Conservation (phyloP, 2,329 filamentous ascomycete genomes). For the Talaromyces rugulosus region DNA sequence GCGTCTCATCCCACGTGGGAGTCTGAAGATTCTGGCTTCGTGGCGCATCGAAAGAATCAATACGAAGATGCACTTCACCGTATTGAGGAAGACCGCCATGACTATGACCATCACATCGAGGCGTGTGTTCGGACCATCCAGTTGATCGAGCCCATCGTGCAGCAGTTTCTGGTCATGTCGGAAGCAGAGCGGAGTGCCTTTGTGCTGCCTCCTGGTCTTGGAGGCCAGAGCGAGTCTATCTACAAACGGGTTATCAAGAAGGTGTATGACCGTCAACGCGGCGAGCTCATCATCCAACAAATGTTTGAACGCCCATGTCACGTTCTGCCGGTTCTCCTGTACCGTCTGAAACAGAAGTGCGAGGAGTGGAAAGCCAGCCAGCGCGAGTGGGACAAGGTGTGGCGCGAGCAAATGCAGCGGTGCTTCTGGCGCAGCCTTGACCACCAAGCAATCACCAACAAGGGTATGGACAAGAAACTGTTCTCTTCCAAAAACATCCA, state of each 20-base stretch:
- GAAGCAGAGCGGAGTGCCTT: slow-evolving; percentile 69
- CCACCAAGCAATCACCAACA: slow-evolving; percentile 89
- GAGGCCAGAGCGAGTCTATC: slow-evolving; percentile 91
- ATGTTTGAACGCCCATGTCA: slow-evolving; percentile 80
- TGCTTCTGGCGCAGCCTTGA: slow-evolving; percentile 96
- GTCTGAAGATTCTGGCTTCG: slow-evolving; percentile 95
- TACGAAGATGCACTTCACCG: slow-evolving; percentile 92
- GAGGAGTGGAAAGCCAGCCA: slow-evolving; percentile 97
- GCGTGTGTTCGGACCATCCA: slow-evolving; percentile 93
- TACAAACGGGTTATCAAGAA: slow-evolving; percentile 98
- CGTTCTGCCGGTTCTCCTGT: slow-evolving; percentile 83
- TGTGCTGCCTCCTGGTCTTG: slow-evolving; percentile 75
- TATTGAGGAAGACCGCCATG: slow-evolving; percentile 96
- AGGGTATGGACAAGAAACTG: slow-evolving; percentile 83
- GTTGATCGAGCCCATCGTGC: slow-evolving; percentile 87
- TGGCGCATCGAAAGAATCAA: slow-evolving; percentile 93
- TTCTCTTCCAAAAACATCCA: slow-evolving; percentile 87
- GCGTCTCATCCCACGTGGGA: slow-evolving; percentile 98
- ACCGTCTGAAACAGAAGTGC: slow-evolving; percentile 88
- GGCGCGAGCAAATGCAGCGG: slow-evolving; percentile 90
- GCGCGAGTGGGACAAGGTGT: slow-evolving; percentile 98
- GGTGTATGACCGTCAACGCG: slow-evolving; percentile 82
- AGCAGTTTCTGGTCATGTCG: slow-evolving; percentile 78
- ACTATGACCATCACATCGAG: slow-evolving; percentile 98
- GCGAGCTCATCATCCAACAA: slow-evolving; percentile 78